These are phyloP conservation scores for Inga leiocalycina DNA, from an alignment of 306 rosid genomes.

Conservation along the genomic window DNA sequence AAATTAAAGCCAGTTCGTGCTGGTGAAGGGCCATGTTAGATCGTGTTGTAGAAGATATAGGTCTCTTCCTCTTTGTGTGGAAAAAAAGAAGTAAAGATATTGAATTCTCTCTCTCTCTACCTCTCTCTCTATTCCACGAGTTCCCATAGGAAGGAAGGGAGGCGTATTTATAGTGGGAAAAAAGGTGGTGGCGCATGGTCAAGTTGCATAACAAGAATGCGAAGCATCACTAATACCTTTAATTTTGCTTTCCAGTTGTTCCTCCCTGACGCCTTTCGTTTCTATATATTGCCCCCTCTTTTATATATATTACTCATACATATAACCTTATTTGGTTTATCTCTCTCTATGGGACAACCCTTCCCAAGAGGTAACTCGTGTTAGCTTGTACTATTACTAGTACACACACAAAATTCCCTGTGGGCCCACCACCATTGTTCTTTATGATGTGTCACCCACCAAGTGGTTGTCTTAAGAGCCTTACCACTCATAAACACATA, in stretches of 20 bases:
- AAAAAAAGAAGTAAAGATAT: background rate
- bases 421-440: constrained; percentile 45
- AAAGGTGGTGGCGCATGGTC: constrained; percentile 16
- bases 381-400: constrained; percentile 33
- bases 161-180: constrained; percentile 44
- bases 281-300: background rate
- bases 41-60: background rate
- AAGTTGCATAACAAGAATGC: constrained; percentile 32
- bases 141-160: constrained; percentile 20
- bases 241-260: constrained; percentile 56
- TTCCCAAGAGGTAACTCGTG: constrained; percentile 21
- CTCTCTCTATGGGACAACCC: constrained; percentile 14
- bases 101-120: background rate
- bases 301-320: background rate
- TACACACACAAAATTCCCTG: constrained; percentile 18
- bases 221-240: constrained; percentile 32
- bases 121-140: constrained; percentile 16
- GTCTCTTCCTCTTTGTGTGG: background rate
- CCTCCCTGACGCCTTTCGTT: constrained; percentile 32
- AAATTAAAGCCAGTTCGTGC: constrained; percentile 50
- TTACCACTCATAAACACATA: constrained; percentile 59
- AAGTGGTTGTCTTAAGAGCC: constrained; percentile 55
- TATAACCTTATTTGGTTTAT: constrained; percentile 35
- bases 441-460: constrained; percentile 74
- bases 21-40: constrained; percentile 53